phyloP scores from a whole-genome alignment of 2,329 filamentous ascomycete genomes.

The Aspergillus persii region DNA sequence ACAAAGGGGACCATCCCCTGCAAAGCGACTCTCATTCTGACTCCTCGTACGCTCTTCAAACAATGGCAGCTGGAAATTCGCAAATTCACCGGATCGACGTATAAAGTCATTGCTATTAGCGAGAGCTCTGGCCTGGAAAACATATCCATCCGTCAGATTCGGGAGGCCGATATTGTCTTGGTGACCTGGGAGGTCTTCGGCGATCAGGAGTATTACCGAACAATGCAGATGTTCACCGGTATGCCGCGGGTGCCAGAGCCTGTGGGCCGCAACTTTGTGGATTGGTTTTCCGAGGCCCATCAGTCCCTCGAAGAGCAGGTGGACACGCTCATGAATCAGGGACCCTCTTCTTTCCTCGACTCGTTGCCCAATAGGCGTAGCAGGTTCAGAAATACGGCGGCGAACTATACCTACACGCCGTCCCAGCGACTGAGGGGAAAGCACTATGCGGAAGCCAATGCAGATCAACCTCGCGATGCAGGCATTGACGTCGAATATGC shows the following conservation, averaged over 20 bases:
- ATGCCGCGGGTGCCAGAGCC: constrained; percentile 41
- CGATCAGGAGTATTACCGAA: constrained; percentile 47
- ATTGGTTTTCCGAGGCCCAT: constrained; percentile 53
- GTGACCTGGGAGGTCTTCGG: constrained; percentile 53
- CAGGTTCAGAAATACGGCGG: constrained; percentile 35
- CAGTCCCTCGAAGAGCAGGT: constrained; percentile 45
- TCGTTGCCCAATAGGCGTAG: constrained; percentile 25
- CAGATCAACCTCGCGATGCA: neutral
- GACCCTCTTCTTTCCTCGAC: constrained; percentile 33
- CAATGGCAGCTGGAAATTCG: constrained; percentile 60
- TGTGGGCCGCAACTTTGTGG: constrained; percentile 49
- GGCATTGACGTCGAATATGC: constrained; percentile 7
- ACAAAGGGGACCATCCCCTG: constrained; percentile 38
- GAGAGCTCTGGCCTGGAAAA: constrained; percentile 34
- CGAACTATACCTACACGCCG: constrained; percentile 39
- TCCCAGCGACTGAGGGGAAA: constrained; percentile 32
- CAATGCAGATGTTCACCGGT: constrained; percentile 52
- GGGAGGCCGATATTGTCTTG: constrained; percentile 55
- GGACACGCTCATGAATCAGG: constrained; percentile 29
- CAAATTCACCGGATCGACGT: constrained; percentile 48
- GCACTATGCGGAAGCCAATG: constrained; percentile 21
- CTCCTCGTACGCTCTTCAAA: constrained; percentile 52
- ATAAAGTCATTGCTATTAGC: constrained; percentile 47
- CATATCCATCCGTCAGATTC: constrained; percentile 45
- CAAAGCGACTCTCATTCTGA: constrained; percentile 60